Base-by-base conservation (phyloP, 345 rosid genomes). In the Hibiscus trionum region DNA sequence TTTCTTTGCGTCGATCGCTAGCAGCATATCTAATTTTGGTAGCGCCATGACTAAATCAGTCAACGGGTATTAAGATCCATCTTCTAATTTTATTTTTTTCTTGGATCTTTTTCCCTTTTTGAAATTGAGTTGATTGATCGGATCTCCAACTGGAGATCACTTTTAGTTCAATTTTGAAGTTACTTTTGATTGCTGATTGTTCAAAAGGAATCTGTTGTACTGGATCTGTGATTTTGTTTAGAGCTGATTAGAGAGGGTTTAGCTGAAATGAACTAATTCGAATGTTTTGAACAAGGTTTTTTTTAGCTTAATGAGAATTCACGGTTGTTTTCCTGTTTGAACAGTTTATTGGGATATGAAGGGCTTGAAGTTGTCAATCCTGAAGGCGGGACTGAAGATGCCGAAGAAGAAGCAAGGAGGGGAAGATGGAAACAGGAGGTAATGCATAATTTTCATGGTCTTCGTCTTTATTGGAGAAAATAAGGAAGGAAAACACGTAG, bases 351-450 rank as follows among this genome's bases (percentile, higher is more conserved):
- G 73, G 88, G 89, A 29, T 92, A 95, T 77, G 97, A 95, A 79
- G 99, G 99, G 7, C 75, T 95, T 56, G 97, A 95, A 84, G 97
- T 95, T 74, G 78, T 92, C 46, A 92, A 95, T 77, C 99, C 97
- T 0, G 99, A 95, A 77, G 99, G 99, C 77, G 87, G 96, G 77
- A 92, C 88, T 17, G 97, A 92, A 27, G 99, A 95, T 69, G 96
- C 93, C 21, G 99, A 85, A 68, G 97, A 90, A 79, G 99, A 95
- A 86, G 99, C 99, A 72, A 87, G 70, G 68, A 88, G 66, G 82
- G 99, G 99, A 80, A 88, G 97, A 80, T 95, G 99, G 99, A 89
- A 75, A 72, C 93, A 89, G 73, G 97, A 92, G 93, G 99, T 89
- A 78, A 37, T 65, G 42, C 4, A 52, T 66, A 11, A 27, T 52